Evolutionary conservation across 306 rosid species (phyloP), one percentile per base, ranked within the genome.

Genomic region (Erythrophleum fordii): DNA sequence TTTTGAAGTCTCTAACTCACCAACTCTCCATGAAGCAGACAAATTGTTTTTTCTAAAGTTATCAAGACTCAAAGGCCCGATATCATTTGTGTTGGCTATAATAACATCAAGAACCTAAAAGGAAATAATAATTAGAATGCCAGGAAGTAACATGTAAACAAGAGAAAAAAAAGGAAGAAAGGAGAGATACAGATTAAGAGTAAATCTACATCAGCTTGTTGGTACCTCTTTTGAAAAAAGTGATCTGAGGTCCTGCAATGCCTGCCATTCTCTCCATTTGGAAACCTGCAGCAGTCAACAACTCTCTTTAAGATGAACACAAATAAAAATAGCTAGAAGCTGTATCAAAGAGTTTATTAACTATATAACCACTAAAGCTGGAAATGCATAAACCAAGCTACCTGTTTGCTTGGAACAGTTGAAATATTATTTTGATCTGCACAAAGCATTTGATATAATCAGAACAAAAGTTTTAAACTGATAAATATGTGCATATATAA

Each of bases 31-130:
- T 14, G 99, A 96, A 76, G 90, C 92, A 39, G 97, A 93, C 79
- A 93, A 76, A 73, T 92, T 93, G 51, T 82, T 89, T 81, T 94
- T 92, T 64, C 88, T 88, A 75, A 93, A 93, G 77, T 75, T 82
- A 77, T 93, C 94, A 59, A 96, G 94, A 87, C 94, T 90, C 83
- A 92, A 80, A 77, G 97, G 94, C 60, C 99, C 99, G 86, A 80
- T 72, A 78, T 93, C 97, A 85, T 80, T 85, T 78, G 97, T 89
- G 82, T 92, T 84, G 69, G 97, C 87, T 53, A 83, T 75, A 75
- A 96, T 91, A 78, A 92, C 89, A 80, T 93, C 97, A 65, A 96
- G 87, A 64, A 89, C 94, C 99, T 96, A 85, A 77, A 65, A 85
- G 62, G 78, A 68, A 78, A 69, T 42, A 48, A 69, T 51, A 11